Conservation (phyloP, 1,284 basidiomycete genomes). For the Mycena sp. region DNA sequence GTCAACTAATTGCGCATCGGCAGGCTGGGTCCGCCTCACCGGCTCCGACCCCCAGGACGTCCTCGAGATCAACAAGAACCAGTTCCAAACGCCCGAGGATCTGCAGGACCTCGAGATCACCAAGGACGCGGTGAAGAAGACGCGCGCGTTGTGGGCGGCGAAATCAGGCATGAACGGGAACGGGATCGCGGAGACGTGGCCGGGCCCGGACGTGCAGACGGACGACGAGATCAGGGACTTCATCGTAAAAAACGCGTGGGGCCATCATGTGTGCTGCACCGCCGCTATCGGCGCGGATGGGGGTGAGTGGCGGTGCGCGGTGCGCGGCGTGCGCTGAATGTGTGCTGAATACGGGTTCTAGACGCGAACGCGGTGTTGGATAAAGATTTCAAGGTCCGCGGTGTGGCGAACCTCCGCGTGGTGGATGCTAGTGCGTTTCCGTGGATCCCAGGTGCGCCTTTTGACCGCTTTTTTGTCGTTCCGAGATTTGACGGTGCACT, state of each 20-base stretch:
- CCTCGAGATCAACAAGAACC: constrained; percentile 42
- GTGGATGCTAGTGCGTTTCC: constrained; percentile 43
- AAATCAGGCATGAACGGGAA: constrained; percentile 38
- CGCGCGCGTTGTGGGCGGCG: constrained; percentile 36
- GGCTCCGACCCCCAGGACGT: constrained; percentile 43
- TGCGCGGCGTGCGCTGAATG: neutral
- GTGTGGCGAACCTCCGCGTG: constrained; percentile 39
- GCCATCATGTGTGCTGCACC: constrained; percentile 45
- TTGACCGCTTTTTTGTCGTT: constrained; percentile 14
- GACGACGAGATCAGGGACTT: constrained; percentile 38
- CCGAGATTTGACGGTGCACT: neutral
- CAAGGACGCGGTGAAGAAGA: constrained; percentile 24
- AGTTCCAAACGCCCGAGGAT: constrained; percentile 36
- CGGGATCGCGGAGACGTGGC: constrained; percentile 36
- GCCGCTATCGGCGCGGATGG: constrained; percentile 40
- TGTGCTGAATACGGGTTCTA: neutral
- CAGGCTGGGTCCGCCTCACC: constrained; percentile 36
- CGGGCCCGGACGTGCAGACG: constrained; percentile 35
- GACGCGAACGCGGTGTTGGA: constrained; percentile 42
- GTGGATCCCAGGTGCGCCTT: constrained; percentile 39
- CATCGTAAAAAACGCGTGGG: constrained; percentile 37
- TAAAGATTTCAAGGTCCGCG: constrained; percentile 41
- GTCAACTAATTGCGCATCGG: neutral
- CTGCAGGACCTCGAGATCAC: constrained; percentile 11
- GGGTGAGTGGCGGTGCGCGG: constrained; percentile 31